These are phyloP conservation scores for Tolypocladium pustulatum DNA, from an alignment of 2,329 filamentous ascomycete species.

Conservation along the genomic window DNA sequence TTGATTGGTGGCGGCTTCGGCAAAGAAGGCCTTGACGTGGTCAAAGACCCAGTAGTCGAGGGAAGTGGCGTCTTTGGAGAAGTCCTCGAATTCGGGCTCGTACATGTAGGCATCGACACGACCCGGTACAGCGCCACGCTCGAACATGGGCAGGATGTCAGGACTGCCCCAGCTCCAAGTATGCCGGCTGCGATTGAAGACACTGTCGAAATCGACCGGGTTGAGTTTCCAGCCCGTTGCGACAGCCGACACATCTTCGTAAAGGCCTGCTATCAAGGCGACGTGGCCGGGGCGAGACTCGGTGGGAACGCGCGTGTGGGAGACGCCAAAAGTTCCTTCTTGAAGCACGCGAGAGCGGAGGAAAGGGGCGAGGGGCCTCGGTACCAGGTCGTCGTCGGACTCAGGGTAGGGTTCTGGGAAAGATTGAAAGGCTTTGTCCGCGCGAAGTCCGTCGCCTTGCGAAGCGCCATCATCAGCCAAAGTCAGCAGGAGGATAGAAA, in stretches of 20 bases:
- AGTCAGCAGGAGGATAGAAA: not conserved
- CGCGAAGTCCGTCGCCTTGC: constrained; percentile 78
- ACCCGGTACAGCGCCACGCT: constrained; percentile 80
- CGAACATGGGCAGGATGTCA: constrained; percentile 96
- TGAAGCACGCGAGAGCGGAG: constrained; percentile 79
- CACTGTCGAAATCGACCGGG: constrained; percentile 95
- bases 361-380: constrained; percentile 80
- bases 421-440: constrained; percentile 94
- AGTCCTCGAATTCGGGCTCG: constrained; percentile 78
- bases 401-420: constrained; percentile 77
- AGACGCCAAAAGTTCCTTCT: constrained; percentile 92
- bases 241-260: constrained; percentile 95
- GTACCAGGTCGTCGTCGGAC: constrained; percentile 52
- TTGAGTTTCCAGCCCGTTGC: constrained; percentile 98
- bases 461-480: not conserved
- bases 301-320: constrained; percentile 91
- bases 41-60: constrained; percentile 96
- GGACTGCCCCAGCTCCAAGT: constrained; percentile 99
- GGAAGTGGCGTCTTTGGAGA: constrained; percentile 67
- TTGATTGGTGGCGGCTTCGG: constrained; percentile 65
- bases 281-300: constrained; percentile 96
- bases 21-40: constrained; percentile 78
- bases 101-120: constrained; percentile 83
- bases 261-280: constrained; percentile 88
- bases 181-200: constrained; percentile 92